phyloP scores from a whole-genome alignment of 306 rosid genomes.

The Glycyrrhiza uralensis region DNA sequence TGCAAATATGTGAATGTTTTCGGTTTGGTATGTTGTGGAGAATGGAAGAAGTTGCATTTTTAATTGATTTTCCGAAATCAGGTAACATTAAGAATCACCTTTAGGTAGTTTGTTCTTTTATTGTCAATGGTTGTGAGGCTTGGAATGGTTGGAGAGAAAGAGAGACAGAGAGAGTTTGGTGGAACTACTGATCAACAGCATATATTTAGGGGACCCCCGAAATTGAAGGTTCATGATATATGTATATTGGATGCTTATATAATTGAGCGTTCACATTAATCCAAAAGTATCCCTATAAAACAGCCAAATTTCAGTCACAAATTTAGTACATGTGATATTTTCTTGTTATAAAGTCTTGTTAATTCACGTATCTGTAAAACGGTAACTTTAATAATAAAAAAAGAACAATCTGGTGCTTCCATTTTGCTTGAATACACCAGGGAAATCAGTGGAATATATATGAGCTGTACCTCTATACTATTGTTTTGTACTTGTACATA shows the following conservation, averaged over 20 bases:
- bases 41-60: not conserved
- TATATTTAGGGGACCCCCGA: not conserved
- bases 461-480: not conserved
- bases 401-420: too few relatives aligned
- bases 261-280: not conserved
- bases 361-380: not conserved
- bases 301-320: not conserved
- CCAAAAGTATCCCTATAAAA: not conserved
- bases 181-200: not conserved
- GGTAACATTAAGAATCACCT: not conserved
- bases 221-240: slow-evolving; percentile 9
- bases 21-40: not conserved
- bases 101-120: not conserved
- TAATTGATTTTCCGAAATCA: not conserved
- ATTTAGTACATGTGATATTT: too few relatives aligned
- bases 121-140: slow-evolving; percentile 16
- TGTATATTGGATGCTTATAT: not conserved
- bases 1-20: not conserved
- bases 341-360: too few relatives aligned
- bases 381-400: not conserved
- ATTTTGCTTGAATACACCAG: not conserved
- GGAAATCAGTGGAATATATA: not conserved
- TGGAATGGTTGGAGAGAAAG: not conserved
- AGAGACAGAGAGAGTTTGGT: slow-evolving; percentile 14
- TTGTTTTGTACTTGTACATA: not conserved